Percentiles rank a stretch among this genome's conserved stretches.
These are phyloP conservation scores for Aegilops speltoides DNA, from an alignment of 176 grass and related monocot genomes.

Conservation along the genomic window DNA sequence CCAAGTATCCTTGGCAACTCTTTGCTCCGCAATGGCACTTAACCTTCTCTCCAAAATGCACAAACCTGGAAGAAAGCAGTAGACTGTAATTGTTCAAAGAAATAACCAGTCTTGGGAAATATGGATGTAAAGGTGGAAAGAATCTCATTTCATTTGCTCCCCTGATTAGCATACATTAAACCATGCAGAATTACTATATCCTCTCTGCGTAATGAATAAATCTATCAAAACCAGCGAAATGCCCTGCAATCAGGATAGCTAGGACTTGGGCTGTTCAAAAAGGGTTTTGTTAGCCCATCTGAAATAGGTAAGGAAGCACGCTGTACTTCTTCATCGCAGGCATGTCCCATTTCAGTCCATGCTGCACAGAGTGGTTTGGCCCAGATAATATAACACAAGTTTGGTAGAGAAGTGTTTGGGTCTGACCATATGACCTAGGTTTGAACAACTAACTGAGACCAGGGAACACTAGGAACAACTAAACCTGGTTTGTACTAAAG, in stretches of 20 bases:
- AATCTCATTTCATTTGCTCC: not conserved
- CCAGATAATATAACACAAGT: too few relatives aligned
- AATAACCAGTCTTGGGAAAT: not conserved
- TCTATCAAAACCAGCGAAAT: not conserved
- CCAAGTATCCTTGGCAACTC: slow-evolving; percentile 87
- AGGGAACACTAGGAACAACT: not conserved
- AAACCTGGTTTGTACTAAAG: not conserved
- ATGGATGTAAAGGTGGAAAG: not conserved
- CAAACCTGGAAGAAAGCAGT: slow-evolving; percentile 56
- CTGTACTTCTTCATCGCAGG: too few relatives aligned
- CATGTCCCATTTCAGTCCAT: too few relatives aligned
- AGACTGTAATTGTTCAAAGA: not conserved
- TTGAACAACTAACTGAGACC: not conserved
- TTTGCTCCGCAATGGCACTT: slow-evolving; percentile 66
- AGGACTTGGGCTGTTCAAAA: not conserved
- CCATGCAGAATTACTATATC: not conserved
- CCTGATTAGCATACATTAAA: slow-evolving; percentile 10
- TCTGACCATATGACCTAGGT: too few relatives aligned
- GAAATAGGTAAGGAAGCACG: too few relatives aligned
- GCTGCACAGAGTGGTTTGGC: too few relatives aligned
- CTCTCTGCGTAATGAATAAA: not conserved
- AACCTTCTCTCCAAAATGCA: slow-evolving; percentile 92
- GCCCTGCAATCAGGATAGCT: not conserved
- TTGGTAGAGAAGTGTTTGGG: too few relatives aligned
- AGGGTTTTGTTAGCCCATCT: not conserved